Base-by-base conservation (phyloP, 2,329 filamentous ascomycete species). In the Aspergillus piperis region DNA sequence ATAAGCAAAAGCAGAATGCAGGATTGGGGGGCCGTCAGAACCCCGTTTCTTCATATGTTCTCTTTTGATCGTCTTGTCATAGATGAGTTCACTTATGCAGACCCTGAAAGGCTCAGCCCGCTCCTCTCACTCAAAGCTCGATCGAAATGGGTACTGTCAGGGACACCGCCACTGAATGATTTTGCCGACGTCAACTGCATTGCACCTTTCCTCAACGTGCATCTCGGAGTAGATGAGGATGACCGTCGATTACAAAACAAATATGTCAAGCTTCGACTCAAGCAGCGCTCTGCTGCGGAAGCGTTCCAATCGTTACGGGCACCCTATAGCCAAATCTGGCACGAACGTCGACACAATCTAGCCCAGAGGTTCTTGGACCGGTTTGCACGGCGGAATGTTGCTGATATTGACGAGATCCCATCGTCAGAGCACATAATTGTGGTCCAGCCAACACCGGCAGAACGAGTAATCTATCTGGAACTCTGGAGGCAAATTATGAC, bases 11-110 rank as follows among this genome's bases (percentile, higher is more conserved):
- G 32, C 2, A 17, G 47, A 8, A 30, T 51, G 13, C 62, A 68
- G 17, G 48, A 64, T 23, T 73, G 71, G 70, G 64, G 61, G 10
- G 59, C 58, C 3, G 61, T 78, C 30, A 70, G 60, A 42, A 66
- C 58, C 7, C 77, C 78, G 1, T 68, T 85, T 0, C 67, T 90
- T 0, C 86, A 89, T 61, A 80, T 86, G 66, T 89, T 89, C 68
- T 71, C 76, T 2, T 90, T 85, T 69, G 83, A 83, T 57, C 79
- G 88, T 5, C 60, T 90, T 0, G 80, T 90, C 2, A 77, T 89
- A 1, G 88, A 90, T 62, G 88, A 90, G 64, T 89, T 85, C 64
- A 84, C 86, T 0, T 87, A 88, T 62, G 74, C 83, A 5, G 76
- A 78, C 48, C 68, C 75, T 15, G 71, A 80, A 53, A 73, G 77